phyloP scores from a whole-genome alignment of 768 basidiomycete species.

The Psilocybe cubensis region DNA sequence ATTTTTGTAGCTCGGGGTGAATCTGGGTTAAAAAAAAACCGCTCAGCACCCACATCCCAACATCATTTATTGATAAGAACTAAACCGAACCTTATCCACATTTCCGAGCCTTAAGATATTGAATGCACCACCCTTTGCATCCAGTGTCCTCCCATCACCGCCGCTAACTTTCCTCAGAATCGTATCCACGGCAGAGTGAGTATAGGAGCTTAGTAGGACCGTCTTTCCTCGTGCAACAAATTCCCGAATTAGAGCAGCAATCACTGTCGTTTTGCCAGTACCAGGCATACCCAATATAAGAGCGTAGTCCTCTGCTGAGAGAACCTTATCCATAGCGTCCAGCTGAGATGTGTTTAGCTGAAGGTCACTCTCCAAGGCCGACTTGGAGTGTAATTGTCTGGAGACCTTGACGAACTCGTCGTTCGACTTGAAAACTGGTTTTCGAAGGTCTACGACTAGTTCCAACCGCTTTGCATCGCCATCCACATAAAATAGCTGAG shows the following conservation, averaged over 20 bases:
- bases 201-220: conserved; percentile 90
- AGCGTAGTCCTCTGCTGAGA: conserved; percentile 87
- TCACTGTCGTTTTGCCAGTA: conserved; percentile 96
- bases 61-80: neutral
- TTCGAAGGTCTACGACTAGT: conserved; percentile 81
- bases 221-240: conserved; percentile 84
- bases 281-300: conserved; percentile 97
- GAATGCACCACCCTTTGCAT: conserved; percentile 48
- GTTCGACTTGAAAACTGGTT: conserved; percentile 59
- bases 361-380: neutral
- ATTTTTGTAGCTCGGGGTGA: conserved; percentile 77
- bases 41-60: neutral
- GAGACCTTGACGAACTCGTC: neutral
- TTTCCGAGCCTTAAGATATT: conserved; percentile 87
- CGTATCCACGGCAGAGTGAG: conserved; percentile 98
- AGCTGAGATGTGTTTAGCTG: conserved; percentile 74
- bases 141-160: conserved; percentile 10
- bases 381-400: neutral
- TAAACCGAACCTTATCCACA: conserved; percentile 74
- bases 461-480: conserved; percentile 70
- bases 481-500: conserved; percentile 82
- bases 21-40: conserved; percentile 50
- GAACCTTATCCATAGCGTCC: conserved; percentile 70
- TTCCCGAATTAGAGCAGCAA: conserved; percentile 83
- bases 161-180: conserved; percentile 70